These are phyloP conservation scores for Aureobasidium vineae DNA, from an alignment of 2,329 filamentous ascomycete species.

Conservation along the genomic window DNA sequence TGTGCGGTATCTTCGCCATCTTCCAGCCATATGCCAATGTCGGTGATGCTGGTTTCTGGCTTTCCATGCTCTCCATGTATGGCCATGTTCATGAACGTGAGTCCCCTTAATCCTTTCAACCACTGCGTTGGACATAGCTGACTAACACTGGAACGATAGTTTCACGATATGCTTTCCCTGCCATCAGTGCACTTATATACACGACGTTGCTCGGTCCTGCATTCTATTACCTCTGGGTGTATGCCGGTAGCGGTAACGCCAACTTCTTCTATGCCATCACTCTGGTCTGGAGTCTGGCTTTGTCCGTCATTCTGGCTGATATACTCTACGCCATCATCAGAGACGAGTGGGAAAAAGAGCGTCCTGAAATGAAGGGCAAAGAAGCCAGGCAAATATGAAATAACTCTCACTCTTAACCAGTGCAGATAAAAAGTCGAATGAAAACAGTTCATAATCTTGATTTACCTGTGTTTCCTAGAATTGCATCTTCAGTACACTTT, in stretches of 20 bases:
- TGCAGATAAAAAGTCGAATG: not conserved
- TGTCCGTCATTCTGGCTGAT: constrained; percentile 84
- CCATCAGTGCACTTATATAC: constrained; percentile 79
- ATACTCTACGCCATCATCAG: constrained; percentile 82
- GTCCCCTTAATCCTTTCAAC: constrained; percentile 35
- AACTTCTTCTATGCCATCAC: constrained; percentile 99
- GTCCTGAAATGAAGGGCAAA: constrained; percentile 86
- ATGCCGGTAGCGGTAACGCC: constrained; percentile 94
- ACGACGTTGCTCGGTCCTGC: constrained; percentile 85
- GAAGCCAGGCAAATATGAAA: constrained; percentile 75
- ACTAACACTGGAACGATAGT: constrained; percentile 49
- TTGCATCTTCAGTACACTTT: too few species aligned
- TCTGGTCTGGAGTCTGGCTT: constrained; percentile 91
- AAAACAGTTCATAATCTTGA: not conserved
- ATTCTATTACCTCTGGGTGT: constrained; percentile 98
- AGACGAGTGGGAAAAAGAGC: constrained; percentile 90
- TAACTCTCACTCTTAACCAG: not conserved
- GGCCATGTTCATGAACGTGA: constrained; percentile 82
- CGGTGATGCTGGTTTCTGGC: constrained; percentile 81
- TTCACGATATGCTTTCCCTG: constrained; percentile 90
- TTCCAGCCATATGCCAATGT: constrained; percentile 98
- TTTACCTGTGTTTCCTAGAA: too few species aligned
- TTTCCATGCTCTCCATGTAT: constrained; percentile 79
- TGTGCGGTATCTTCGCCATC: constrained; percentile 85
- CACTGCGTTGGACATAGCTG: too few species aligned